Percentiles rank a stretch among this genome's conserved stretches.
phyloP scores from a whole-genome alignment of 257 asterid genomes.

The Solanum chilense region DNA sequence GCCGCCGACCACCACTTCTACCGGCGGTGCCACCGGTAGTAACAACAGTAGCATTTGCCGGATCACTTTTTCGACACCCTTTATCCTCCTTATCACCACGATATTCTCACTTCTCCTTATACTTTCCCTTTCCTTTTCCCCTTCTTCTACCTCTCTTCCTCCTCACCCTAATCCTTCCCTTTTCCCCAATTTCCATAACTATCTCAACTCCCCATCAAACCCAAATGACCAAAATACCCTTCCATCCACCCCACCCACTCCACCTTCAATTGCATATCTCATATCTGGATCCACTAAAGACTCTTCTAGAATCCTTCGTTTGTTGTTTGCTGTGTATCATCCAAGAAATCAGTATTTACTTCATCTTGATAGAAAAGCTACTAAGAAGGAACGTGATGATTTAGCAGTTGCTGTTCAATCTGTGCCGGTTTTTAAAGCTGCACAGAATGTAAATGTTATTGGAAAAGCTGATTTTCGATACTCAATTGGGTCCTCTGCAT shows the following conservation, averaged over 20 bases:
- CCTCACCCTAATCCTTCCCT: conserved; percentile 43
- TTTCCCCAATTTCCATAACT: conserved; percentile 51
- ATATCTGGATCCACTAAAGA: conserved; percentile 71
- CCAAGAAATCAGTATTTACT: conserved; percentile 65
- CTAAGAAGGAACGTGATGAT: conserved; percentile 49
- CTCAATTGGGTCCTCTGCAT: conserved; percentile 44
- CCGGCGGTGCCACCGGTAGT: not conserved
- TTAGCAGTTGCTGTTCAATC: conserved; percentile 46
- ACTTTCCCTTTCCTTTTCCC: conserved; percentile 25
- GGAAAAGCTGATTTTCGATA: conserved; percentile 61
- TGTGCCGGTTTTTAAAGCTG: conserved; percentile 50
- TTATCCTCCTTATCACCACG: conserved; percentile 39
- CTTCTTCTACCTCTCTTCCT: conserved; percentile 21
- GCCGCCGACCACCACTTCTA: conserved; percentile 9
- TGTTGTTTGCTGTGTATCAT: conserved; percentile 63
- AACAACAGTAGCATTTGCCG: not conserved
- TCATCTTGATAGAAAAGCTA: conserved; percentile 61
- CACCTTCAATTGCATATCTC: conserved; percentile 74
- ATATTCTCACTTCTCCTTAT: conserved; percentile 48
- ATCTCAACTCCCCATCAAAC: conserved; percentile 30
- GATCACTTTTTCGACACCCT: conserved; percentile 7
- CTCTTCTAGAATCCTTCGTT: conserved; percentile 50
- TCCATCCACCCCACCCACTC: conserved; percentile 52
- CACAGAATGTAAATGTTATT: conserved; percentile 60
- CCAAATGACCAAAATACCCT: conserved; percentile 3